Conservation (phyloP, 2,329 filamentous ascomycete genomes). For the Diplodia corticola region DNA sequence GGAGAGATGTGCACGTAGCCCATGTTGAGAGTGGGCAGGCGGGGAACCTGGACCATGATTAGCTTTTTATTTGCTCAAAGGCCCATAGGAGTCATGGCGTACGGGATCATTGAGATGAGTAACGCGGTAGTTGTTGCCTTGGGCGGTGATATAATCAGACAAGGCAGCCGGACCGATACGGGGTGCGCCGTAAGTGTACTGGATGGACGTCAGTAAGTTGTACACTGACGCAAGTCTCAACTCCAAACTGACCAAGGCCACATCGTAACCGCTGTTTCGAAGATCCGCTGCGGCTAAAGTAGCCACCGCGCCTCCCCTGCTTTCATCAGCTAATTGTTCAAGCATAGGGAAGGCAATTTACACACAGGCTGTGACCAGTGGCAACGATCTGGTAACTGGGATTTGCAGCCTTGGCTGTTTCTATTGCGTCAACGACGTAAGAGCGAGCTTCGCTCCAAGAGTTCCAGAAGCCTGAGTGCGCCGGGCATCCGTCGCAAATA, state of each 20-base stretch:
- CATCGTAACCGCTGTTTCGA: slow-evolving; percentile 49
- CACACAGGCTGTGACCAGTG: slow-evolving; percentile 64
- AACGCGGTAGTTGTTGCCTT: slow-evolving; percentile 62
- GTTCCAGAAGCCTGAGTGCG: slow-evolving; percentile 60
- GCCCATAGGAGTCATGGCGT: neutral
- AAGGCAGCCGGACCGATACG: slow-evolving; percentile 65
- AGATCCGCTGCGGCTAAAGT: slow-evolving; percentile 61
- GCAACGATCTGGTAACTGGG: slow-evolving; percentile 57
- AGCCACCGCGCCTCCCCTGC: slow-evolving; percentile 60
- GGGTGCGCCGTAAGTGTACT: slow-evolving; percentile 66
- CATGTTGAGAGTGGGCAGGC: slow-evolving; percentile 32
- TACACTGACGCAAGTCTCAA: neutral
- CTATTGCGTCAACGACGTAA: slow-evolving; percentile 49
- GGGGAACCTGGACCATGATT: neutral
- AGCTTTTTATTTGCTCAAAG: neutral
- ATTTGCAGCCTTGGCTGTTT: slow-evolving; percentile 47
- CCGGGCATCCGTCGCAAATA: slow-evolving; percentile 50
- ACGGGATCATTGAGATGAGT: slow-evolving; percentile 70
- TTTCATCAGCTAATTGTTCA: neutral
- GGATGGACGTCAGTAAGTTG: neutral
- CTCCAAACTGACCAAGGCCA: slow-evolving; percentile 47
- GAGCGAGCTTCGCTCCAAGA: slow-evolving; percentile 58
- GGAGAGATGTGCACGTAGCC: slow-evolving; percentile 66
- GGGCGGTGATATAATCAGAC: slow-evolving; percentile 56
- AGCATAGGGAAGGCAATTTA: neutral